phyloP scores from a whole-genome alignment of 2,329 filamentous ascomycete species.

The Claviceps capensis region DNA sequence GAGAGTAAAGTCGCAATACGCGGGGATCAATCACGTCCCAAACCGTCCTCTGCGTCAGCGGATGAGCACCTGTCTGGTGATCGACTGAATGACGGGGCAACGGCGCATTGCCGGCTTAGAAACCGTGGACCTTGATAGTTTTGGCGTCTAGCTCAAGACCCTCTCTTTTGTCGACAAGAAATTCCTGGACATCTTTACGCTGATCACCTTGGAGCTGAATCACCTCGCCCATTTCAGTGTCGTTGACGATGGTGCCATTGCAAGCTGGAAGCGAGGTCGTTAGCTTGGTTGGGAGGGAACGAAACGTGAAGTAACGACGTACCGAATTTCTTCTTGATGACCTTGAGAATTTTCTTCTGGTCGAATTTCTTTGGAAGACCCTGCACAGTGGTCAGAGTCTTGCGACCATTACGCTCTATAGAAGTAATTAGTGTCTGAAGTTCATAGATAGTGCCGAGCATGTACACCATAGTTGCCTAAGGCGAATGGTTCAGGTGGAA shows the following conservation, averaged over 20 bases:
- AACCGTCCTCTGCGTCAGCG: conserved; percentile 18
- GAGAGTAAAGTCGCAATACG: conserved; percentile 13
- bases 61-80: conserved; percentile 14
- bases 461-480: neutral
- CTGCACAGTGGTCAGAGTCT: conserved; percentile 99
- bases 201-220: conserved; percentile 99
- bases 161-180: conserved; percentile 90
- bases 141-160: conserved; percentile 88
- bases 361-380: conserved; percentile 98
- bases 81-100: conserved; percentile 21
- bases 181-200: conserved; percentile 96
- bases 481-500: neutral
- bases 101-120: conserved; percentile 28
- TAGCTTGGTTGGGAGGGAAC: neutral
- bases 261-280: conserved; percentile 46
- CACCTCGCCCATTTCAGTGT: conserved; percentile 96
- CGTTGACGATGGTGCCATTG: conserved; percentile 98
- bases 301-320: conserved; percentile 19
- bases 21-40: conserved; percentile 14
- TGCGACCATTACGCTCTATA: conserved; percentile 98
- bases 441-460: neutral
- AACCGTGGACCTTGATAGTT: conserved; percentile 78
- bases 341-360: conserved; percentile 99
- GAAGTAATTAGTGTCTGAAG: conserved; percentile 24
- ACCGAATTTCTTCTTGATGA: conserved; percentile 99